Evolutionary conservation across 139 green algal genomes (phyloP), one percentile per base, ranked within the genome.

Genomic region (Closterium sp.): DNA sequence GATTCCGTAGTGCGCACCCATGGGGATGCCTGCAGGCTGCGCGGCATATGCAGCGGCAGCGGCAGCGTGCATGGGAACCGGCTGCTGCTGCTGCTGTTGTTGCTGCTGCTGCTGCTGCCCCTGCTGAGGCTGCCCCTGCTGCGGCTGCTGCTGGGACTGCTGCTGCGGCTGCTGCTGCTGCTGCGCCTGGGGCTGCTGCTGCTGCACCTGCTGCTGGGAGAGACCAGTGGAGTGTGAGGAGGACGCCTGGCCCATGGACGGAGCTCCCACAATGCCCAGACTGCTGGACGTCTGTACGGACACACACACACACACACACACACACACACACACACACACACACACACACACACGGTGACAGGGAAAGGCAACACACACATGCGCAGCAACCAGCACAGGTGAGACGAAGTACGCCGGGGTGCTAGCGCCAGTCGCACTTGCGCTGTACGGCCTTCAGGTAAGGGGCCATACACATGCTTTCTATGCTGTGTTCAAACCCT

Each of bases 11-110:
- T 84, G 36, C 3, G 66, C 33, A 1, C 33, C 36, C 32, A 89
- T 32, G 33, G 89, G 89, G 21, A 92, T 92, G 64, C 84, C 83
- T 33, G 89, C 28, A 21, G 55, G 89, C 83, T 92, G 89, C 5
- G 89, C 84, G 81, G 31, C 85, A 90, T 90, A 90, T 1, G 83
- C 83, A 34, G 83, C 83, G 23, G 83, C 83, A 34, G 83, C 83
- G 7, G 36, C 36, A 3, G 89, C 83, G 19, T 90, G 89, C n/a
- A 90, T 86, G 33, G 83, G 38, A 30, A 89, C 43, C 16, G 89
- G 33, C 43, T 92, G 89, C 85, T 88, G 89, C 33, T 92, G 89
- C 83, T 92, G 89, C 76, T 66, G 83, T 30, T 88, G 85, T 12
- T 88, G 85, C 33, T 88, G 85, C 9, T 88, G 85, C 85, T 88